Percentiles rank a stretch among this genome's conserved stretches.
Evolutionary conservation across 768 basidiomycete species (phyloP).

Genomic region (Clitopilus passeckerianus): DNA sequence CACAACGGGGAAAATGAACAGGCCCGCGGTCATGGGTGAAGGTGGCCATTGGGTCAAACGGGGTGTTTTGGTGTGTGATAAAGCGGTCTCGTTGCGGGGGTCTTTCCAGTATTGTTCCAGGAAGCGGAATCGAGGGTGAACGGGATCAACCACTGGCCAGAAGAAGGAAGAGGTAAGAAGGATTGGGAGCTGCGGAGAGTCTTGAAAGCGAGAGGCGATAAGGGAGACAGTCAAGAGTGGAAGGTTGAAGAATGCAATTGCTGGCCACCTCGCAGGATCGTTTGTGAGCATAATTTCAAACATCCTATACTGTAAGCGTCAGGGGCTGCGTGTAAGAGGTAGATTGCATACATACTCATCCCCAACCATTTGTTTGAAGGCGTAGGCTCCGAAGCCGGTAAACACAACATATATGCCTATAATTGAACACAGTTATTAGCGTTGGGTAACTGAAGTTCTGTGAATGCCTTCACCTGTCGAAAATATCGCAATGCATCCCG

Average conservation of each 20-base stretch:
- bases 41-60: constrained; percentile 45
- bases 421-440: not conserved
- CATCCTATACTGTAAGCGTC: constrained; percentile 35
- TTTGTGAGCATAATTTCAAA: constrained; percentile 60
- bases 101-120: constrained; percentile 26
- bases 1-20: constrained; percentile 46
- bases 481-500: constrained; percentile 47
- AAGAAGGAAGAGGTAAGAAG: constrained; percentile 42
- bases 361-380: constrained; percentile 65
- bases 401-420: constrained; percentile 40
- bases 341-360: constrained; percentile 41
- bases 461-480: constrained; percentile 48
- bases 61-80: constrained; percentile 22
- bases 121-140: constrained; percentile 22
- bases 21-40: constrained; percentile 50
- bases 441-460: not conserved
- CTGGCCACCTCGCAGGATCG: constrained; percentile 71
- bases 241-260: constrained; percentile 71
- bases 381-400: constrained; percentile 70
- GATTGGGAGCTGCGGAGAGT: constrained; percentile 25
- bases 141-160: constrained; percentile 37
- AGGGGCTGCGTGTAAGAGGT: not conserved
- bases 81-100: constrained; percentile 18
- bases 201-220: constrained; percentile 53
- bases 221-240: constrained; percentile 68